phyloP scores from a whole-genome alignment of 2,329 filamentous ascomycete species.

The Claviceps fusiformis region DNA sequence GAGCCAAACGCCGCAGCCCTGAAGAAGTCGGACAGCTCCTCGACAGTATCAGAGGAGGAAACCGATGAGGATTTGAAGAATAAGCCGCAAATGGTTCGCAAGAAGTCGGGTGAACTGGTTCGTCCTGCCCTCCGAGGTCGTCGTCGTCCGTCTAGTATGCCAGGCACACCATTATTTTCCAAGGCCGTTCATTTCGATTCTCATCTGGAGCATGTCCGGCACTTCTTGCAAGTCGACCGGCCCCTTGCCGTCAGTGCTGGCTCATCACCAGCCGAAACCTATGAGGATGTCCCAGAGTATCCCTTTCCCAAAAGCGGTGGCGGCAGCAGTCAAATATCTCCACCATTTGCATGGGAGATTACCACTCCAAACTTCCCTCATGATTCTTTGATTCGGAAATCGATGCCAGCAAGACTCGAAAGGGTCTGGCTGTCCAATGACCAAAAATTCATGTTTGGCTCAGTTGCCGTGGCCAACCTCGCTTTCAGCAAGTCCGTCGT shows the following conservation, averaged over 20 bases:
- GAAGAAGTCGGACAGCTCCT: slow-evolving; percentile 35
- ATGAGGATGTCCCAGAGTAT: slow-evolving; percentile 80
- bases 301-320: slow-evolving; percentile 50
- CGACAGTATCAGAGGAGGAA: slow-evolving; percentile 47
- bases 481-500: slow-evolving; percentile 79
- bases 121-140: slow-evolving; percentile 74
- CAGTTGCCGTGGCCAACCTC: slow-evolving; percentile 73
- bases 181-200: slow-evolving; percentile 99
- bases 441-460: slow-evolving; percentile 74
- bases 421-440: slow-evolving; percentile 76
- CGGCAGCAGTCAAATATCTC: slow-evolving; percentile 21
- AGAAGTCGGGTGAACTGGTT: slow-evolving; percentile 96
- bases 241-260: slow-evolving; percentile 93
- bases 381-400: slow-evolving; percentile 37
- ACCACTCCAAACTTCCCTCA: slow-evolving; percentile 68
- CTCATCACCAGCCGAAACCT: slow-evolving; percentile 78
- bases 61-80: slow-evolving; percentile 42
- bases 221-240: slow-evolving; percentile 87
- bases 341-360: slow-evolving; percentile 76
- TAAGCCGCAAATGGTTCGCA: slow-evolving; percentile 88
- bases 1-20: slow-evolving; percentile 36
- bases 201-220: slow-evolving; percentile 87
- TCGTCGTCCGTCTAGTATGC: slow-evolving; percentile 86
- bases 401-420: slow-evolving; percentile 65
- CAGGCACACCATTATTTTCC: slow-evolving; percentile 85